Evolutionary conservation across 306 rosid species (phyloP), one percentile per base, ranked within the genome.

Genomic region (Carpinus viminea): DNA sequence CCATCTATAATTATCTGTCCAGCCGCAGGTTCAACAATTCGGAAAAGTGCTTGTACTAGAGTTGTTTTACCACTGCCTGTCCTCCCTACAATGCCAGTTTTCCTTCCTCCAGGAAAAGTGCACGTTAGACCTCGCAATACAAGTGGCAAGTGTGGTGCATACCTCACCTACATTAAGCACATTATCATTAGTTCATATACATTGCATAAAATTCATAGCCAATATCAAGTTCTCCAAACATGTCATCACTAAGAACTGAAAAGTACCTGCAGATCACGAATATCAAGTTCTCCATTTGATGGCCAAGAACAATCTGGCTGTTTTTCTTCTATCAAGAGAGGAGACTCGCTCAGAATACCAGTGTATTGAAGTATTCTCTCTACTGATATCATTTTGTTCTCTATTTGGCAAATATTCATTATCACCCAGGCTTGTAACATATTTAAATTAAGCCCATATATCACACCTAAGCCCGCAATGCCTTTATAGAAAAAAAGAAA

Each of bases 351-450:
- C 12, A 89, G 87, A 36, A 86, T 73, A 7, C 73, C 34, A 60
- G 88, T 70, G 68, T 90, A 87, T 20, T 92, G 95, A 66, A 88
- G 84, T 60, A 92, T 79, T 83, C 94, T 90, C 84, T 92, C 93
- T 7, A 90, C 93, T 21, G 94, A 92, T 84, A 92, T 92, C 45
- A 92, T 90, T 65, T 50, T 87, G 74, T 78, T 90, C 84, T 90
- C 94, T 88, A 90, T 43, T 31, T 68, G 71, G 83, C 91, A 88
- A 74, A 88, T 85, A 64, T 41, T 76, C 91, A 81, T 75, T 54
- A 88, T 83, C 57, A 88, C 51, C 82, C 62, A 46, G 64, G 85
- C 82, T 85, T 90, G 94, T 75, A 87, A 31, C 64, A 15, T 75
- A 78, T 92, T 90, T 53, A 92, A 79, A 81, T 79, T 85, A 73